Percentiles rank a stretch among this genome's conserved stretches.
Evolutionary conservation across 371 early-diverging fungal species (phyloP).

Genomic region (Lichtheimia ornata): DNA sequence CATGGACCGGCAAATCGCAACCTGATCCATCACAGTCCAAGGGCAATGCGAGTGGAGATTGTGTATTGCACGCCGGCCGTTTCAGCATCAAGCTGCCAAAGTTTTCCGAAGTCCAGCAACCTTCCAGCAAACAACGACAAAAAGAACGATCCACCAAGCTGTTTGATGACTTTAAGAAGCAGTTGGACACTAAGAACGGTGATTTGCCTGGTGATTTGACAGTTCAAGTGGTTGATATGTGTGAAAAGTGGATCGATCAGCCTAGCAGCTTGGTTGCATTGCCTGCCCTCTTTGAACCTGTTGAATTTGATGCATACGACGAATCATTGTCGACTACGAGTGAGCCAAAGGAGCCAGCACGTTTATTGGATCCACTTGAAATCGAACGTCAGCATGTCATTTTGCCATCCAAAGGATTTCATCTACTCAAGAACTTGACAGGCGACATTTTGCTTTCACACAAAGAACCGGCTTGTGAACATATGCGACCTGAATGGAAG

Average conservation of each 20-base stretch:
- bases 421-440: constrained; percentile 69
- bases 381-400: constrained; percentile 59
- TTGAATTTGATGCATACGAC: constrained; percentile 53
- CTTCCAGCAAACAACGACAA: neutral
- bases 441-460: constrained; percentile 74
- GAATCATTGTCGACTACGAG: constrained; percentile 48
- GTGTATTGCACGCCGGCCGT: constrained; percentile 22
- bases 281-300: constrained; percentile 39
- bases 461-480: constrained; percentile 76
- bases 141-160: constrained; percentile 12
- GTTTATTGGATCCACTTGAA: constrained; percentile 53
- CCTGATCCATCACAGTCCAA: constrained; percentile 19
- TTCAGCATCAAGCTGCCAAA: constrained; percentile 12
- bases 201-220: neutral
- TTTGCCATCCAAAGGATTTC: constrained; percentile 68
- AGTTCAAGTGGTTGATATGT: constrained; percentile 21
- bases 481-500: constrained; percentile 64
- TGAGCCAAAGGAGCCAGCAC: constrained; percentile 61
- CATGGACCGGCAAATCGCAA: constrained; percentile 35
- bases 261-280: constrained; percentile 32
- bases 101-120: too few species aligned
- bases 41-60: neutral
- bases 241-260: constrained; percentile 31
- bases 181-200: neutral
- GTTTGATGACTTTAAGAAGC: constrained; percentile 13